Base-by-base conservation (phyloP, 805 yeast genomes). In the Wickerhamomyces subpelliculosus region DNA sequence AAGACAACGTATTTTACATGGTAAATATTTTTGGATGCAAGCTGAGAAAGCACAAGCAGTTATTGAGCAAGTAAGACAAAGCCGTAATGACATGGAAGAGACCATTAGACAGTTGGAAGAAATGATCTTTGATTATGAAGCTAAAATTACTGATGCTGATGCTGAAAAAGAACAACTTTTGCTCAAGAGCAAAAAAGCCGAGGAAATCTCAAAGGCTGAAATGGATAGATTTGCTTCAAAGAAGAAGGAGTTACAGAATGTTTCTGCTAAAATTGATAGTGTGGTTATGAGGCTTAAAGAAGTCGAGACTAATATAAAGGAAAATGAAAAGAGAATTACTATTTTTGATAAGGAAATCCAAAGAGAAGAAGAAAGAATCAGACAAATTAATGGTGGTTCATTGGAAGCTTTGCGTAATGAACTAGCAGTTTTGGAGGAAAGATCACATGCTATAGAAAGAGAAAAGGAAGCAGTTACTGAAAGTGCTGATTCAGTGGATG, bases 1-100 rank as follows among this genome's bases (percentile, higher is more conserved):
- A 34, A 52, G 57, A 46, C 64, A 68, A 49, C 55, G 62, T 30
- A 35, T 62, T 27, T 43, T 70, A 4, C 66, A 70, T 32, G 80
- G 77, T 12, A 74, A 72, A 46, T 60, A 66, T 21, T 47, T 67
- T 18, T 75, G 79, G 78, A 52, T 72, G 34, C 70, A 70, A 40
- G 64, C 61, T 23, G 49, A 43, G 4, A 50, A 36, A 4, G 32
- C 44, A 7, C 11, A 23, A 4, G 27, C 37, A 4, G 34, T 41
- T 5, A 34, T 49, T 20, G 35, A 38, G 8, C 30, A 39, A 14
- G 32, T 41, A 11, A 37, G 45, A 13, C 42, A 47, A 16, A 51
- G 43, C 1, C 36, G 46, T 28, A 34, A 18, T 10, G 48, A 38
- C 4, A 42, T 44, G 25, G 32, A 34, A 27, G 39, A 39, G 1